phyloP scores from a whole-genome alignment of 1,284 basidiomycete genomes.

The Ceratobasidium sp. region DNA sequence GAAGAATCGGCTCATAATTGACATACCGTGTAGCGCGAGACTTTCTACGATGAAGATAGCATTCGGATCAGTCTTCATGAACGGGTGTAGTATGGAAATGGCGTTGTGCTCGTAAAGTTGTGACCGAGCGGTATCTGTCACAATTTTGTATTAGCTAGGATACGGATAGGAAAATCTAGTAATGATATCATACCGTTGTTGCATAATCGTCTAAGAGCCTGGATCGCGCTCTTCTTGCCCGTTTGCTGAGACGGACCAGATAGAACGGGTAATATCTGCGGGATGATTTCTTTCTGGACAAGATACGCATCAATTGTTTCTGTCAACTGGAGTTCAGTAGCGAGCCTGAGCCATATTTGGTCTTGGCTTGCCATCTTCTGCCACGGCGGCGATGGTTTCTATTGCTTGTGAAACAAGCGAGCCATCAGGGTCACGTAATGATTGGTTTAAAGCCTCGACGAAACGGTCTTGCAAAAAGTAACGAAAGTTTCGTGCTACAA shows the following conservation, averaged over 20 bases:
- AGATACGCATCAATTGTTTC: not conserved
- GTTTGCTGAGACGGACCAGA: not conserved
- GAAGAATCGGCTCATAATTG: not conserved
- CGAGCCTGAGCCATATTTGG: not conserved
- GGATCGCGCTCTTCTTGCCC: not conserved
- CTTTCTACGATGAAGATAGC: not conserved
- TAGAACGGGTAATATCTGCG: not conserved
- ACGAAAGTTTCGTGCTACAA: not conserved
- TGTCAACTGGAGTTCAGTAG: not conserved
- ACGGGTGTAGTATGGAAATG: not conserved
- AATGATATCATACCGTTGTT: not conserved
- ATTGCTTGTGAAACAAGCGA: not conserved
- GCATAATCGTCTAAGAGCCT: not conserved
- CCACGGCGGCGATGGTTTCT: not conserved
- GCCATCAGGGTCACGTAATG: not conserved
- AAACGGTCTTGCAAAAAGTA: not conserved
- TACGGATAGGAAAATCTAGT: not conserved
- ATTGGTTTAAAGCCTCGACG: not conserved
- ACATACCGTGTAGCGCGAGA: not conserved
- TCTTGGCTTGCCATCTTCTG: not conserved
- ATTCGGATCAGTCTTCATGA: not conserved
- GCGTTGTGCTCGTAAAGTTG: not conserved
- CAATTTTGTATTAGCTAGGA: not conserved
- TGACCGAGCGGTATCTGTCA: conserved; percentile 6
- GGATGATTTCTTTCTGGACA: not conserved